Percentiles rank a stretch among this genome's conserved stretches.
phyloP scores from a whole-genome alignment of 441 rosid genomes.

The Arabidopsis hybrid region DNA sequence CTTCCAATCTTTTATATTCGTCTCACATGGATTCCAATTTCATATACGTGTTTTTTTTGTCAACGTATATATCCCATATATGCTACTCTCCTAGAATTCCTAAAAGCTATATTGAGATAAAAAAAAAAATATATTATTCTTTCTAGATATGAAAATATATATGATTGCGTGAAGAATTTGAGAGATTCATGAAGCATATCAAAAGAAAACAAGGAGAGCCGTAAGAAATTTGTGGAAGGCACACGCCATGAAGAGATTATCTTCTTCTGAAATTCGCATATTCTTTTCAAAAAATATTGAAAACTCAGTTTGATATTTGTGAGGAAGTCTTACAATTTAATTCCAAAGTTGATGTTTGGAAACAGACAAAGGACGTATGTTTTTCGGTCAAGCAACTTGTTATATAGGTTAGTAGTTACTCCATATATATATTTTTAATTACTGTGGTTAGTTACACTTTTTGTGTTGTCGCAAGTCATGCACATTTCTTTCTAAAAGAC shows the following conservation, averaged over 20 bases:
- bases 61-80: slow-evolving; percentile 31
- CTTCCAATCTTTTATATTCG: neutral
- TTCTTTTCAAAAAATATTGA: neutral
- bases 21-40: slow-evolving; percentile 5
- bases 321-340: neutral
- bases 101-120: slow-evolving; percentile 19
- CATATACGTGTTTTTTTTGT: slow-evolving; percentile 19
- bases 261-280: slow-evolving; percentile 29
- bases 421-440: neutral
- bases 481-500: neutral
- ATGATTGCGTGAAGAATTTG: slow-evolving; percentile 37
- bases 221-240: slow-evolving; percentile 37
- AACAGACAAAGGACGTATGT: neutral
- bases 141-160: neutral
- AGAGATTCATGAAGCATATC: neutral
- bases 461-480: neutral
- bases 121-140: neutral
- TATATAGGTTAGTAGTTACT: neutral
- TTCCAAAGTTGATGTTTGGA: neutral
- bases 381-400: slow-evolving; percentile 11
- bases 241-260: slow-evolving; percentile 39
- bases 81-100: slow-evolving; percentile 18
- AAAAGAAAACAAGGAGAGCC: slow-evolving; percentile 30
- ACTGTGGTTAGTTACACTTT: neutral
- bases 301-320: neutral